Conservation (phyloP, 1,139 yeast genomes). For the Protomyces gravidus region DNA sequence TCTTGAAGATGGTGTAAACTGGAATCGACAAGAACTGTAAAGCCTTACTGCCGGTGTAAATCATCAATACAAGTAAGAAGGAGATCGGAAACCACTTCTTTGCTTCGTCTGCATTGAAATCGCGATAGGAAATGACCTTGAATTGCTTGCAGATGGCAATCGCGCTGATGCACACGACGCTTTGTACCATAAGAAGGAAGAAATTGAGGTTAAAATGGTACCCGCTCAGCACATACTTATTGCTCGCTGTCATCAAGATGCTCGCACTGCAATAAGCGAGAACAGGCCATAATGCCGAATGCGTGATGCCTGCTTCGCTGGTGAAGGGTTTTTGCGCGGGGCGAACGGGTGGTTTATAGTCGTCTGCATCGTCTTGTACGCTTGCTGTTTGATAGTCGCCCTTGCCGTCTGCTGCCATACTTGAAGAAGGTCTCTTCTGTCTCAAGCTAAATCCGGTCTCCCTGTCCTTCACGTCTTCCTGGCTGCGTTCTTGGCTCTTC, state of each 20-base stretch:
- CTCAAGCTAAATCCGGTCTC: no score
- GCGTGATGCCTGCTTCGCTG: neutral
- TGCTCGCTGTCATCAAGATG: slow-evolving; percentile 87
- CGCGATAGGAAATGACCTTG: slow-evolving; percentile 79
- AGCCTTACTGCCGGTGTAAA: slow-evolving; percentile 94
- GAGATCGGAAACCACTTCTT: slow-evolving; percentile 92
- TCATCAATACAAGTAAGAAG: slow-evolving; percentile 80
- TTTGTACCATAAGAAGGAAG: slow-evolving; percentile 59
- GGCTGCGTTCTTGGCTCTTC: no score
- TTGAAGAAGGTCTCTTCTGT: no score
- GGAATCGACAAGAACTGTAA: slow-evolving; percentile 85
- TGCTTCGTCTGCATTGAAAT: slow-evolving; percentile 80
- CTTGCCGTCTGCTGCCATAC: slow-evolving; percentile 8
- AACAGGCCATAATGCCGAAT: slow-evolving; percentile 28
- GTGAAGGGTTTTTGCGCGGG: slow-evolving; percentile 10
- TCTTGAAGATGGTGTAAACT: slow-evolving; percentile 95
- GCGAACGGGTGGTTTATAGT: slow-evolving; percentile 20
- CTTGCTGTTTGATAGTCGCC: slow-evolving; percentile 20
- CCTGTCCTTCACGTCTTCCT: no score
- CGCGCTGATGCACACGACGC: slow-evolving; percentile 71
- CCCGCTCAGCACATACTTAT: slow-evolving; percentile 86
- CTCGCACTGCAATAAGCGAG: slow-evolving; percentile 29
- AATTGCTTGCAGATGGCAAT: slow-evolving; percentile 66
- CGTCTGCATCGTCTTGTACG: slow-evolving; percentile 22
- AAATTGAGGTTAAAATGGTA: slow-evolving; percentile 82